These are phyloP conservation scores for Fusarium sarcochroum DNA, from an alignment of 2,329 filamentous ascomycete species.

Conservation along the genomic window DNA sequence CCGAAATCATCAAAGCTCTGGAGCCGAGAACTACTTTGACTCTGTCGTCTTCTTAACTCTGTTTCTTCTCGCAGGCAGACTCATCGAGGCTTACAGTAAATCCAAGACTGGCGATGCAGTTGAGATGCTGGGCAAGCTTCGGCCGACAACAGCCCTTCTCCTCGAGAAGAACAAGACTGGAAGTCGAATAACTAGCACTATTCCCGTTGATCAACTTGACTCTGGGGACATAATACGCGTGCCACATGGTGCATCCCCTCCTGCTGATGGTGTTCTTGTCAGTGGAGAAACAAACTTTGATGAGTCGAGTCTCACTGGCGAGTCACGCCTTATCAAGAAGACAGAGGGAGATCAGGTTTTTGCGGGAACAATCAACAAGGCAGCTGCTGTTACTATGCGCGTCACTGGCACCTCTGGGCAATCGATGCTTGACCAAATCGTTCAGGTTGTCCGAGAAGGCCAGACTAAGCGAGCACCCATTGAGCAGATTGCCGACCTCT, in stretches of 20 bases:
- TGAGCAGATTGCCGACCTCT: conserved; percentile 78
- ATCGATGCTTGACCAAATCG: conserved; percentile 86
- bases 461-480: conserved; percentile 82
- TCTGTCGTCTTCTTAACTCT: conserved; percentile 93
- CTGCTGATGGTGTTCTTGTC: conserved; percentile 81
- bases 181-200: conserved; percentile 56
- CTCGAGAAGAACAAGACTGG: conserved; percentile 62
- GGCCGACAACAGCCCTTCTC: conserved; percentile 82
- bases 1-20: conserved; percentile 38
- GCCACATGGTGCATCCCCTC: conserved; percentile 84
- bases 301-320: conserved; percentile 90
- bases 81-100: conserved; percentile 92
- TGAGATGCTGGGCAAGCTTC: conserved; percentile 80
- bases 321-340: conserved; percentile 78
- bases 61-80: conserved; percentile 82
- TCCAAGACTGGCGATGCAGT: conserved; percentile 91
- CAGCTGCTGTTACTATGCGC: conserved; percentile 70
- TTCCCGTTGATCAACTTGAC: conserved; percentile 79
- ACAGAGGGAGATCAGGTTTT: conserved; percentile 73
- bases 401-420: conserved; percentile 76
- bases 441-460: conserved; percentile 81
- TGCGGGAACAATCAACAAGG: conserved; percentile 82
- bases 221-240: conserved; percentile 81
- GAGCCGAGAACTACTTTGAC: conserved; percentile 81
- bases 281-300: conserved; percentile 80